Percentiles rank a stretch among this genome's conserved stretches.
These are phyloP conservation scores for Lindgomyces ingoldianus DNA, from an alignment of 495 filamentous ascomycete genomes.

Conservation along the genomic window DNA sequence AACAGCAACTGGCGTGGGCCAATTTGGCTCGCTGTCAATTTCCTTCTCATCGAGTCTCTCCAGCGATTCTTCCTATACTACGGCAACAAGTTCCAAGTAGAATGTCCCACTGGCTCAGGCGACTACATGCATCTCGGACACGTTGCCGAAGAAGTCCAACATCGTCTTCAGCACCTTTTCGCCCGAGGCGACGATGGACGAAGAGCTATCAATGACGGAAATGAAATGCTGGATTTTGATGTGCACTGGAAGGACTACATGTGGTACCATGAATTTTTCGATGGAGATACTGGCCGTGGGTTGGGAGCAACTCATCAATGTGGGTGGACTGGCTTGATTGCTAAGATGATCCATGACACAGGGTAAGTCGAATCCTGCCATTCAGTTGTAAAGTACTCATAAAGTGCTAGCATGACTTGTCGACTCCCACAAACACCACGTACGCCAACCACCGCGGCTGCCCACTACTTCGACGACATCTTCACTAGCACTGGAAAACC, in stretches of 20 bases:
- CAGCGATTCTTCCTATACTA: slow-evolving; percentile 96
- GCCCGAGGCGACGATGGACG: slow-evolving; percentile 78
- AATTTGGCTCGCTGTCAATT: slow-evolving; percentile 96
- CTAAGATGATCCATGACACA: slow-evolving; percentile 95
- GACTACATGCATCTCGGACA: slow-evolving; percentile 95
- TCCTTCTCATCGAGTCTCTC: slow-evolving; percentile 87
- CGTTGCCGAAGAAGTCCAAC: slow-evolving; percentile 95
- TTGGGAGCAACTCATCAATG: slow-evolving; percentile 93
- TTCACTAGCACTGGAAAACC: slow-evolving; percentile 57
- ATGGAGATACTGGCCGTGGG: slow-evolving; percentile 85
- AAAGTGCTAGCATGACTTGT: slow-evolving; percentile 68
- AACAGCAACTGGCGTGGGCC: slow-evolving; percentile 97
- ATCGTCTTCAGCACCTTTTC: slow-evolving; percentile 90
- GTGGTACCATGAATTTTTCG: slow-evolving; percentile 98
- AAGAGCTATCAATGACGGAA: slow-evolving; percentile 79
- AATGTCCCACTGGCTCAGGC: slow-evolving; percentile 91
- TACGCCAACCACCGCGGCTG: slow-evolving; percentile 75
- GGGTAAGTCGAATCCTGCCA: slow-evolving; percentile 58
- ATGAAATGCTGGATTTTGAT: slow-evolving; percentile 83
- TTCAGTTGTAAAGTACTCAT: slow-evolving; percentile 7
- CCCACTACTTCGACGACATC: slow-evolving; percentile 94
- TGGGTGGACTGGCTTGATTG: slow-evolving; percentile 95
- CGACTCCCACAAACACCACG: slow-evolving; percentile 91
- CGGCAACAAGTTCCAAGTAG: slow-evolving; percentile 80
- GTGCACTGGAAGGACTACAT: slow-evolving; percentile 89